Evolutionary conservation across 1,284 basidiomycete genomes (phyloP).

Genomic region (Blastosporella zonata): DNA sequence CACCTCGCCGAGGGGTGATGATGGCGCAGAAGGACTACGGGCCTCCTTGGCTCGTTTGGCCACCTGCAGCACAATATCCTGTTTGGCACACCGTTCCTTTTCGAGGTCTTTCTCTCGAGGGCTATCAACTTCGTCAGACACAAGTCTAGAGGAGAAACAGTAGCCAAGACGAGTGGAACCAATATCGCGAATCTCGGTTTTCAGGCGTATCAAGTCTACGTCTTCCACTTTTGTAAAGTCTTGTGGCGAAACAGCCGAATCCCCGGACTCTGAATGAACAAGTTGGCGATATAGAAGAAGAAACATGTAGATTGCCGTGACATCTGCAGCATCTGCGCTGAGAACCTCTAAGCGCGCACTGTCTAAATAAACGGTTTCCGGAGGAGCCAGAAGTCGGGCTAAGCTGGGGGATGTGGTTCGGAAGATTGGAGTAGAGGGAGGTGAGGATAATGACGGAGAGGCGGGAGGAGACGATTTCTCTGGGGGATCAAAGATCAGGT

Average conservation of each 20-base stretch:
- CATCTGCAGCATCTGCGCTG: slow-evolving; percentile 72
- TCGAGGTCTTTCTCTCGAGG: slow-evolving; percentile 34
- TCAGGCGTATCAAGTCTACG: slow-evolving; percentile 56
- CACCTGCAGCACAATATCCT: slow-evolving; percentile 64
- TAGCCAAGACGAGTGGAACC: slow-evolving; percentile 58
- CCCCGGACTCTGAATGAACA: slow-evolving; percentile 42
- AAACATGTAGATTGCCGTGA: slow-evolving; percentile 77
- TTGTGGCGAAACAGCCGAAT: slow-evolving; percentile 25
- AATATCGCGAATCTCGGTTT: slow-evolving; percentile 77
- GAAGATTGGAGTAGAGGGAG: slow-evolving; percentile 21
- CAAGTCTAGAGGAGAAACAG: slow-evolving; percentile 39
- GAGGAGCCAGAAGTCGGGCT: slow-evolving; percentile 46
- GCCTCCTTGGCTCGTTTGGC: slow-evolving; percentile 56
- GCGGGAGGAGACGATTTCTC: slow-evolving; percentile 32
- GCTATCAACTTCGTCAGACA: slow-evolving; percentile 21
- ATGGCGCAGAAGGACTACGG: slow-evolving; percentile 24
- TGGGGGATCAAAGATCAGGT: slow-evolving; percentile 66
- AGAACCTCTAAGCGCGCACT: slow-evolving; percentile 68
- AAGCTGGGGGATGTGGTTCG: slow-evolving; percentile 23
- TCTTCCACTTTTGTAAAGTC: slow-evolving; percentile 35
- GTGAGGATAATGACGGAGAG: slow-evolving; percentile 31
- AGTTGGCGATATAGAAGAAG: slow-evolving; percentile 79
- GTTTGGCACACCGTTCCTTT: slow-evolving; percentile 48
- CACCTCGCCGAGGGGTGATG: slow-evolving; percentile 28
- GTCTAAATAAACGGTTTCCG: slow-evolving; percentile 87